phyloP scores from a whole-genome alignment of 169 alveolate species.

The Eimeria sp. region DNA sequence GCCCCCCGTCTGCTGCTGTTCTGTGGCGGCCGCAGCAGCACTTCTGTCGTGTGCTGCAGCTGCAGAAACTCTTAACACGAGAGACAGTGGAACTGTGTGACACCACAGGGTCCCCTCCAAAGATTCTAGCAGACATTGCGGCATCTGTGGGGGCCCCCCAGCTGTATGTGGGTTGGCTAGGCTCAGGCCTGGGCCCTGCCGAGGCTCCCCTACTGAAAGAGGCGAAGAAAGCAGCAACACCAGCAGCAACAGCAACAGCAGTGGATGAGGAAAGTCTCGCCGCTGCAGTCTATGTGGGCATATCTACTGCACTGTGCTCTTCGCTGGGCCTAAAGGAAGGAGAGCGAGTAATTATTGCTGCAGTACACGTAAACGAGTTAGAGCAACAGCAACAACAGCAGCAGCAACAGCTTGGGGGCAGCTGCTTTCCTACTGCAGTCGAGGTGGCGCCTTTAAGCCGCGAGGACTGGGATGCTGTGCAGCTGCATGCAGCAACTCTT shows the following conservation, averaged over 20 bases:
- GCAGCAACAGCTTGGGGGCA: neutral
- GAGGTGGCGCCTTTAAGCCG: constrained; percentile 64
- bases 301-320: constrained; percentile 37
- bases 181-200: constrained; percentile 24
- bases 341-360: constrained; percentile 52
- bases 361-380: constrained; percentile 20
- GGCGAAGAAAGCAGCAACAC: constrained; percentile 56
- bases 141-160: constrained; percentile 63
- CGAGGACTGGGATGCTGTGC: constrained; percentile 83
- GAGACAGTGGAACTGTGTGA: neutral
- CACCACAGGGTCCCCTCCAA: constrained; percentile 4
- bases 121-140: constrained; percentile 12
- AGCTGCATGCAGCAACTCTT: constrained; percentile 67
- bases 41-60: constrained; percentile 80
- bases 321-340: constrained; percentile 21
- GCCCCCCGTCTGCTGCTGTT: constrained; percentile 61
- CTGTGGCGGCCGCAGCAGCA: constrained; percentile 69
- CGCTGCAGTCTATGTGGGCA: neutral
- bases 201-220: constrained; percentile 13
- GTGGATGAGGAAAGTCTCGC: neutral
- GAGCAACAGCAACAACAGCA: constrained; percentile 75
- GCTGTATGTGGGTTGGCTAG: constrained; percentile 74
- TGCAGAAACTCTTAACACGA: constrained; percentile 34
- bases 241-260: constrained; percentile 51
- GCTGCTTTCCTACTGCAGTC: neutral